These are phyloP conservation scores for Penicillium freii DNA, from an alignment of 2,329 filamentous ascomycete genomes.

Conservation along the genomic window DNA sequence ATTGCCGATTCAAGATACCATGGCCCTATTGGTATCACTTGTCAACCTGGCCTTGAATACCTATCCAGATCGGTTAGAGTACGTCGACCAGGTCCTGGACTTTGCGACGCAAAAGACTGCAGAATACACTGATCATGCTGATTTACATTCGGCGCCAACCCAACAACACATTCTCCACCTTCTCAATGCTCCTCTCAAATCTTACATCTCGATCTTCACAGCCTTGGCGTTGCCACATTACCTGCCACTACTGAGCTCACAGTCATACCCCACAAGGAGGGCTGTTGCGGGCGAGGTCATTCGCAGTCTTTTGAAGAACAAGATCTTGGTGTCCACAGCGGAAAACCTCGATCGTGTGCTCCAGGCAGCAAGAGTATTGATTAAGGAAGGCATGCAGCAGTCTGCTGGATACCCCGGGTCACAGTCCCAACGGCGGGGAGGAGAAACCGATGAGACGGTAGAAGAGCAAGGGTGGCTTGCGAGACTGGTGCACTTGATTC, in stretches of 20 bases:
- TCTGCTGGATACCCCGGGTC: conserved; percentile 81
- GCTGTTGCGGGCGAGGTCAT: conserved; percentile 88
- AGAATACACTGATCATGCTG: conserved; percentile 91
- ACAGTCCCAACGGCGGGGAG: conserved; percentile 67
- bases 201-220: conserved; percentile 94
- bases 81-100: conserved; percentile 88
- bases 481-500: conserved; percentile 82
- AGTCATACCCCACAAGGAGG: conserved; percentile 87
- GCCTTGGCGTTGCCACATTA: conserved; percentile 89
- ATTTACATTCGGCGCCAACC: conserved; percentile 81
- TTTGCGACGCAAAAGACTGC: conserved; percentile 84
- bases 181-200: conserved; percentile 83
- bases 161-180: conserved; percentile 88
- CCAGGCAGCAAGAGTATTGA: conserved; percentile 82
- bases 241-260: conserved; percentile 81
- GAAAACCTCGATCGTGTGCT: conserved; percentile 84
- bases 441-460: conserved; percentile 94
- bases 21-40: conserved; percentile 88
- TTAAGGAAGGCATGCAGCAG: conserved; percentile 85
- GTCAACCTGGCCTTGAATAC: conserved; percentile 93
- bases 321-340: conserved; percentile 72
- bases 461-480: conserved; percentile 98
- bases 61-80: conserved; percentile 88
- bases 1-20: conserved; percentile 89
- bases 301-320: conserved; percentile 75